These are phyloP conservation scores for Claviceps digitariae DNA, from an alignment of 2,329 filamentous ascomycete species.

Conservation along the genomic window DNA sequence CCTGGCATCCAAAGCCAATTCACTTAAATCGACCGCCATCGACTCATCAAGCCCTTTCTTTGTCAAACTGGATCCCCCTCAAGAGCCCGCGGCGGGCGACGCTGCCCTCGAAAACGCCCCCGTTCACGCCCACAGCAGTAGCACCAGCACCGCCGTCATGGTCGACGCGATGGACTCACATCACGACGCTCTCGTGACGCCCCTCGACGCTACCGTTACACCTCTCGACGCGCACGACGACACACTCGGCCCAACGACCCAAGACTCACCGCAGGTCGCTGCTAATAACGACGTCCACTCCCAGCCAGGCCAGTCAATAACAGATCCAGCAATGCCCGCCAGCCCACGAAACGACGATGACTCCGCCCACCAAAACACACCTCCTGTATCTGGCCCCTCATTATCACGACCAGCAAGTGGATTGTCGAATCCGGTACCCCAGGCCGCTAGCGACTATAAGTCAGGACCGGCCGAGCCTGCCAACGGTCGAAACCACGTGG, in stretches of 20 bases:
- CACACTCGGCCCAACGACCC: slow-evolving; percentile 34
- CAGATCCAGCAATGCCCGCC: slow-evolving; percentile 32
- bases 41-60: slow-evolving; percentile 4
- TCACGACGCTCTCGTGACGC: slow-evolving; percentile 2
- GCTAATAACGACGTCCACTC: slow-evolving; percentile 26
- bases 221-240: slow-evolving; percentile 30
- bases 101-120: slow-evolving; percentile 10
- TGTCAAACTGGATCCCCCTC: slow-evolving; percentile 39
- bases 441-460: slow-evolving; percentile 31
- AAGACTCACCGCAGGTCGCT: slow-evolving; percentile 30
- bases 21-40: slow-evolving; percentile 5
- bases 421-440: slow-evolving; percentile 31
- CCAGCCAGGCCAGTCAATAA: slow-evolving; percentile 33
- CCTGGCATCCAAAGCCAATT: neutral
- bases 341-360: slow-evolving; percentile 30
- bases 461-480: slow-evolving; percentile 23
- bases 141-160: slow-evolving; percentile 25
- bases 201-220: neutral
- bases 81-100: slow-evolving; percentile 15
- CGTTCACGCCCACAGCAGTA: neutral
- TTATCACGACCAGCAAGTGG: slow-evolving; percentile 43
- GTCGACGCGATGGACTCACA: slow-evolving; percentile 25
- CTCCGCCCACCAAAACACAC: slow-evolving; percentile 30
- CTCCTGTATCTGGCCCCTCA: slow-evolving; percentile 30
- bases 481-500: slow-evolving; percentile 58